Conservation (phyloP, 352 stramenopile species). For the Globisporangium iwayamae region DNA sequence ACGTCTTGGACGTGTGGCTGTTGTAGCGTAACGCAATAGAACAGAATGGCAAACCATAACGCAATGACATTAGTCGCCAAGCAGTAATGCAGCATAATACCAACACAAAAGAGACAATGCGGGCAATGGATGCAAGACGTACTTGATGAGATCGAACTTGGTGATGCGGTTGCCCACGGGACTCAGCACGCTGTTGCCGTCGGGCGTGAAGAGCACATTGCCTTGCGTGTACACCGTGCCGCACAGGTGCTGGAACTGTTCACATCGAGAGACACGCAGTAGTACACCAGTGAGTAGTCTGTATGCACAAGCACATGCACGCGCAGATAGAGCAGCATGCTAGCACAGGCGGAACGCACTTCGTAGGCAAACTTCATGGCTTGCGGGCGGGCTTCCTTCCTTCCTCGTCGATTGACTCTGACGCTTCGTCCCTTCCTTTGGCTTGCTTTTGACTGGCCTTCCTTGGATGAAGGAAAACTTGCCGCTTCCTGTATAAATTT, state of each 20-base stretch:
- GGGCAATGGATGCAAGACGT: slow-evolving; percentile 18
- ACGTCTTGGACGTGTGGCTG: slow-evolving; percentile 85
- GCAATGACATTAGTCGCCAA: neutral
- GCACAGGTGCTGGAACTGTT: slow-evolving; percentile 91
- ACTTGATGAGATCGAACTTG: slow-evolving; percentile 93
- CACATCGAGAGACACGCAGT: neutral
- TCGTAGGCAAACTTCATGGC: slow-evolving; percentile 89
- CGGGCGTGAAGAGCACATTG: slow-evolving; percentile 92
- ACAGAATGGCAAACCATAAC: neutral
- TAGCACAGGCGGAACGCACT: slow-evolving; percentile 20
- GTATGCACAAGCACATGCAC: neutral
- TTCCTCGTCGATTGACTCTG: slow-evolving; percentile 11
- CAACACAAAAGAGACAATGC: too few relatives aligned
- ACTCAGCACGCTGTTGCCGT: slow-evolving; percentile 90
- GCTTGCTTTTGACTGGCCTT: slow-evolving; percentile 31
- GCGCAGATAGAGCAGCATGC: neutral
- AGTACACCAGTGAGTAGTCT: neutral
- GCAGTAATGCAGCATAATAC: too few relatives aligned
- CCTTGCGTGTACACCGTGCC: slow-evolving; percentile 92
- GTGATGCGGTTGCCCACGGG: slow-evolving; percentile 94
- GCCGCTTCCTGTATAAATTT: too few relatives aligned
- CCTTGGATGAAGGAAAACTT: too few relatives aligned
- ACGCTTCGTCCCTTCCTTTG: slow-evolving; percentile 21
- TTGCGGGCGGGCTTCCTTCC: slow-evolving; percentile 3
- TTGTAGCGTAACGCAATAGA: slow-evolving; percentile 7